phyloP scores from a whole-genome alignment of 768 basidiomycete genomes.

The Sutorius australiensis region DNA sequence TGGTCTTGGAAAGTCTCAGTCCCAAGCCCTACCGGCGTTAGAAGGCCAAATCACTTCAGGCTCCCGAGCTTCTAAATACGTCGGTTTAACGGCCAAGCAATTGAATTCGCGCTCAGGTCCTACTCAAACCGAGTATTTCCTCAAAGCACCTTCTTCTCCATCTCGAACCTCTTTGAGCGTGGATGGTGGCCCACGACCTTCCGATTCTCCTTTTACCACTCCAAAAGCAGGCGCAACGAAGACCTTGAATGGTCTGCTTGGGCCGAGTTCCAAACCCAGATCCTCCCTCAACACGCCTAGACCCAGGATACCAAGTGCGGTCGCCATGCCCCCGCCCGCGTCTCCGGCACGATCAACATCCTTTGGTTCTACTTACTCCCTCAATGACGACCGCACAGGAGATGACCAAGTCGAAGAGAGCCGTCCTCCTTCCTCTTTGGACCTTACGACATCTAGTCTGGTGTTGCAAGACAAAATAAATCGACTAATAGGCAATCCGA shows the following conservation, averaged over 20 bases:
- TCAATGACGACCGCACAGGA: slow-evolving; percentile 30
- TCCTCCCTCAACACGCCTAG: slow-evolving; percentile 50
- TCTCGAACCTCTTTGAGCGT: slow-evolving; percentile 35
- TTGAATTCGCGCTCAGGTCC: slow-evolving; percentile 45
- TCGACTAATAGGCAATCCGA: slow-evolving; percentile 35
- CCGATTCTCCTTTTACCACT: slow-evolving; percentile 60
- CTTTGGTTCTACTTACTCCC: slow-evolving; percentile 36
- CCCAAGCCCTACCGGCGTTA: slow-evolving; percentile 17
- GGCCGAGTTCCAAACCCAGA: slow-evolving; percentile 29
- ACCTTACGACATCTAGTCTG: slow-evolving; percentile 39
- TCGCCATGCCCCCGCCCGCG: slow-evolving; percentile 79
- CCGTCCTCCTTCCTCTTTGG: slow-evolving; percentile 27
- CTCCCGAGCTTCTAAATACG: slow-evolving; percentile 80
- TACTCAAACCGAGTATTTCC: slow-evolving; percentile 17
- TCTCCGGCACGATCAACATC: slow-evolving; percentile 47
- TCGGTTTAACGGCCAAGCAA: slow-evolving; percentile 81
- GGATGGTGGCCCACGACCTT: slow-evolving; percentile 36
- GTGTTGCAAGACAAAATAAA: slow-evolving; percentile 50
- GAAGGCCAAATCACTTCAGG: slow-evolving; percentile 65
- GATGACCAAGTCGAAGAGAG: slow-evolving; percentile 8
- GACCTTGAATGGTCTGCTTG: slow-evolving; percentile 9
- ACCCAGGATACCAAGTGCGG: slow-evolving; percentile 62
- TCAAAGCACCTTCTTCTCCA: slow-evolving; percentile 33
- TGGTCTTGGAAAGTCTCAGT: slow-evolving; percentile 34
- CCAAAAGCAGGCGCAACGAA: slow-evolving; percentile 52